Evolutionary conservation across 208 protist genomes (phyloP).

Genomic region (Trypanosoma scelopori): DNA sequence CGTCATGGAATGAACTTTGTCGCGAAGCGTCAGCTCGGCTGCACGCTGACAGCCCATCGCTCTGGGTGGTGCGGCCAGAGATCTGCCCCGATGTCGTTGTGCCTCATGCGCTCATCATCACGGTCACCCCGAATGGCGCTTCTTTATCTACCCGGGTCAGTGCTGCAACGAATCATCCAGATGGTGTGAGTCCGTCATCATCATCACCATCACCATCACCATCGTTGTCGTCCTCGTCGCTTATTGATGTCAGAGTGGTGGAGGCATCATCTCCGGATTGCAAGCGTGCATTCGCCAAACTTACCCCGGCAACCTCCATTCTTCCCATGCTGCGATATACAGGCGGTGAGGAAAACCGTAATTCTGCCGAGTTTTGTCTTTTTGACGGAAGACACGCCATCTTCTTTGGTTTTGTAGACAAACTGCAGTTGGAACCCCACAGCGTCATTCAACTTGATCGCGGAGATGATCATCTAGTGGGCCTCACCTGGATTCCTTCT

Average conservation of each 20-base stretch:
- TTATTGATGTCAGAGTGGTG: constrained; percentile 11
- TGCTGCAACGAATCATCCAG: not conserved
- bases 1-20: constrained; percentile 14
- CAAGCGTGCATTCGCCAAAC: constrained; percentile 8
- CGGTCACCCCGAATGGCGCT: not conserved
- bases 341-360: not conserved
- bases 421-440: constrained; percentile 5
- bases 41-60: not conserved
- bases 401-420: constrained; percentile 14
- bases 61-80: constrained; percentile 11
- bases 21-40: not conserved
- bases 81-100: not conserved
- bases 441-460: constrained; percentile 1
- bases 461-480: constrained; percentile 5
- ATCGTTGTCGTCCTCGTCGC: not conserved
- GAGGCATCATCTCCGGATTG: constrained; percentile 16
- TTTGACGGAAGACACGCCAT: constrained; percentile 15
- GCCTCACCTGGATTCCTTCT: constrained; percentile 5
- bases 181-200: too few relatives aligned
- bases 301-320: constrained; percentile 7
- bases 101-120: constrained; percentile 12
- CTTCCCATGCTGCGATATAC: constrained; percentile 10
- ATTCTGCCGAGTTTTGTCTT: constrained; percentile 14
- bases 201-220: not conserved
- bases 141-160: too few relatives aligned